A percentile compares a stretch with the other conserved stretches of the same genome.
phyloP scores from a whole-genome alignment of 2,329 filamentous ascomycete genomes.

The Calonectria leucothoes region DNA sequence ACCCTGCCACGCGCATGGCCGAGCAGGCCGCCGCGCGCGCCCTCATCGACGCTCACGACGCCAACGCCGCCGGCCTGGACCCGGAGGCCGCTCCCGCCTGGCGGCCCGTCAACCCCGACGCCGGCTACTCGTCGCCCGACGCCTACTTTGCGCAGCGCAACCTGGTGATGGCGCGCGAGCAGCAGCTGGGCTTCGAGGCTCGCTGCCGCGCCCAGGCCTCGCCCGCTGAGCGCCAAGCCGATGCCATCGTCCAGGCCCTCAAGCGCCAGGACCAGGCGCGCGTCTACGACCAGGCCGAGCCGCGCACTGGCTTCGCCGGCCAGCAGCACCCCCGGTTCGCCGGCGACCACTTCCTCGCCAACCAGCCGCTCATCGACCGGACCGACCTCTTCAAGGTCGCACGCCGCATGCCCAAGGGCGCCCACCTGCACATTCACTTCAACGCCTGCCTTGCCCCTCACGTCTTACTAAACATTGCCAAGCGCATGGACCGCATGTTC shows the following conservation, averaged over 20 bases:
- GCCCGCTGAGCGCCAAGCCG: conserved; percentile 49
- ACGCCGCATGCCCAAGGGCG: conserved; percentile 74
- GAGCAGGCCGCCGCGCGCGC: conserved; percentile 38
- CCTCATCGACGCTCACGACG: conserved; percentile 42
- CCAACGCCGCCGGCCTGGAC: conserved; percentile 29
- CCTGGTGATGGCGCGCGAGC: conserved; percentile 47
- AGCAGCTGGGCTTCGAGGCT: conserved; percentile 54
- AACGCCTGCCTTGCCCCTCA: conserved; percentile 76
- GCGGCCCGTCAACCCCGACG: background rate
- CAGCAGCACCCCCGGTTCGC: conserved; percentile 59
- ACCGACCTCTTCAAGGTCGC: conserved; percentile 70
- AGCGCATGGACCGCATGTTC: conserved; percentile 73
- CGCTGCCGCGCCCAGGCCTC: conserved; percentile 47
- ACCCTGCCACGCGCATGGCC: conserved; percentile 15
- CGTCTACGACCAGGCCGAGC: conserved; percentile 49
- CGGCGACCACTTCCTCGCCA: conserved; percentile 70
- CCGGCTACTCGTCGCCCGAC: conserved; percentile 23
- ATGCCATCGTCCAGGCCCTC: conserved; percentile 54
- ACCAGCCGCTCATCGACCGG: conserved; percentile 62
- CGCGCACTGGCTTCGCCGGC: conserved; percentile 52
- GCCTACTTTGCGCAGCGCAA: conserved; percentile 48
- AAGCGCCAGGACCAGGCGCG: conserved; percentile 48
- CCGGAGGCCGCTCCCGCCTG: conserved; percentile 2
- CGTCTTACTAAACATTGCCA: conserved; percentile 67
- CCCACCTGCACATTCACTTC: conserved; percentile 81